These are phyloP conservation scores for Trypanosoma brucei DNA, from an alignment of 208 protist species.

Conservation along the genomic window DNA sequence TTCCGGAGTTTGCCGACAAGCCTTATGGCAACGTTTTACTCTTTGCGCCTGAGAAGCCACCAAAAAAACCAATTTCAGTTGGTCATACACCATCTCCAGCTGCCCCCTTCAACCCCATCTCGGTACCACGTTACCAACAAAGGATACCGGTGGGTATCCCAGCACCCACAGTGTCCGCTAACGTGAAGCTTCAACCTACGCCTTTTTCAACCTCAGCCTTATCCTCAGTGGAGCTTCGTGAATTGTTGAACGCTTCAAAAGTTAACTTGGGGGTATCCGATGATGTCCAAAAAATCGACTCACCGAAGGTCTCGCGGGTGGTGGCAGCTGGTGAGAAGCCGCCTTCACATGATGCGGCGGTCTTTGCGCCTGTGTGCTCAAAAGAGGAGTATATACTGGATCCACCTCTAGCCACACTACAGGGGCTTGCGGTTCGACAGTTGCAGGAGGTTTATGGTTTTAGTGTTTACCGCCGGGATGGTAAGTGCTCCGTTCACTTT, in stretches of 20 bases:
- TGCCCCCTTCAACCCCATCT: conserved; percentile 10
- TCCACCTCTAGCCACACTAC: conserved; percentile 54
- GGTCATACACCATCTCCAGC: conserved; percentile 6
- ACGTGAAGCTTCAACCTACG: conserved; percentile 33
- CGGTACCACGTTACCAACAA: conserved; percentile 19
- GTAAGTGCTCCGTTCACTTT: conserved; percentile 59
- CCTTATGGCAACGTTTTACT: conserved; percentile 80
- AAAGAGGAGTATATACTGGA: conserved; percentile 49
- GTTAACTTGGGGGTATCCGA: conserved; percentile 24
- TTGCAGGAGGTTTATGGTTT: conserved; percentile 57
- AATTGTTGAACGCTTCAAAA: conserved; percentile 38
- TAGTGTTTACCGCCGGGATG: conserved; percentile 50
- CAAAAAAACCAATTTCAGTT: conserved; percentile 14
- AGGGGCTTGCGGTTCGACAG: conserved; percentile 33
- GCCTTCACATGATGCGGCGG: conserved; percentile 7
- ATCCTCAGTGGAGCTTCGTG: conserved; percentile 53
- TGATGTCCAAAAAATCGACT: not conserved
- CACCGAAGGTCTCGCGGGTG: not conserved
- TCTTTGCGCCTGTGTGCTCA: conserved; percentile 50
- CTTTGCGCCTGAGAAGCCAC: conserved; percentile 61
- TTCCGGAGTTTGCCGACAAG: conserved; percentile 72
- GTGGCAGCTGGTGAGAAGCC: conserved; percentile 1
- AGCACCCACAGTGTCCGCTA: conserved; percentile 3
- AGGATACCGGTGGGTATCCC: conserved; percentile 8
- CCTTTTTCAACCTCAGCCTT: conserved; percentile 43